Evolutionary conservation across 2,329 filamentous ascomycete genomes (phyloP), one percentile per base, ranked within the genome.

Genomic region (Myriosclerotinia duriaeana): DNA sequence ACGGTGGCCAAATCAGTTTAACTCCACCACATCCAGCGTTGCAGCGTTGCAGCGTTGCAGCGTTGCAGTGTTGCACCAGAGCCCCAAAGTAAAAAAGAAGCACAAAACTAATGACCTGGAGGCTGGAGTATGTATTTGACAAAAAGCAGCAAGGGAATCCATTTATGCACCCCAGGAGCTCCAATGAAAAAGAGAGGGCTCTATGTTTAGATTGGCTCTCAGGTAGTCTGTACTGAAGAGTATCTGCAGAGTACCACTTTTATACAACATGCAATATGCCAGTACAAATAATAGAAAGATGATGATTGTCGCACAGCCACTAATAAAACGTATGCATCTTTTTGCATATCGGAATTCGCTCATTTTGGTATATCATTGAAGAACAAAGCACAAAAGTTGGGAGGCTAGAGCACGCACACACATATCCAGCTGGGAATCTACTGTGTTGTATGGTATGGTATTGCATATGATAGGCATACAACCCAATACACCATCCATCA

Each of bases 151-250:
- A 56, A 61, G 54, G 30, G 53, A 61, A 66, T 42, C 30, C 36
- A 26, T 34, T 22, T 54, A 26, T 26, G 62, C 53, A 6, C 62
- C 30, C 34, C 34, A 20, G 42, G 12, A 48, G 34, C 17, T 48
- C 7, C 34, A 60, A 58, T 58, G 5, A 42, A 34, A 44, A n/a
- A 34, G 3, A 58, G 6, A 60, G 30, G 6, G n/a, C 58, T 53
- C 65, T 66, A 66, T 66, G 59, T 66, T 50, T 66, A 66, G 65
- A 66, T 46, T 9, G 11, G 40, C 48, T 40, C n/a, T n/a, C n/a
- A n/a, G n/a, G n/a, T n/a, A n/a, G n/a, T n/a, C 14, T 44, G 26
- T 64, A 56, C 65, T 34, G 42, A 50, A 53, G 7, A n/a, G 22
- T 50, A 4, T 22, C 22, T 36, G 30, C 36, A 44, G 50, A 53